Percentiles rank a stretch among this genome's conserved stretches.
phyloP scores from a whole-genome alignment of 1,284 basidiomycete species.

The Trametes polyzona region DNA sequence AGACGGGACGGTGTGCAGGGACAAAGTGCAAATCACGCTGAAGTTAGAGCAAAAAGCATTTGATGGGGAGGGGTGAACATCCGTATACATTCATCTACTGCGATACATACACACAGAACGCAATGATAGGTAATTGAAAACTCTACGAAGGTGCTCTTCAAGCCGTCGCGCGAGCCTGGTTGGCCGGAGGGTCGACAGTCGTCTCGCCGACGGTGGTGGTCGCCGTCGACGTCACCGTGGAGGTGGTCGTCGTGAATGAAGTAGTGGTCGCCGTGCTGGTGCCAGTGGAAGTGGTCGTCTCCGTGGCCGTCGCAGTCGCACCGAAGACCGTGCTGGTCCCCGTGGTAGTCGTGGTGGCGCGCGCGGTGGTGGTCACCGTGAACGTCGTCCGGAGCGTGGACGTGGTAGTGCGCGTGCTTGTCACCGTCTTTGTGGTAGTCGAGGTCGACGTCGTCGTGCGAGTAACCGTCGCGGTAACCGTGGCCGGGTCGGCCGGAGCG shows the following conservation, averaged over 20 bases:
- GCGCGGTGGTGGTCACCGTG: background rate
- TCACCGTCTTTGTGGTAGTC: background rate
- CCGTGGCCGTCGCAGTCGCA: background rate
- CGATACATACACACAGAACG: too few species aligned
- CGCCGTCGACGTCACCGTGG: background rate
- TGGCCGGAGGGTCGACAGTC: background rate
- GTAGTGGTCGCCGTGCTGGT: background rate
- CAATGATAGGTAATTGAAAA: too few species aligned
- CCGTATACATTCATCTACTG: too few species aligned
- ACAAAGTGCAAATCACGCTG: too few species aligned
- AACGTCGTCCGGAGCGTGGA: background rate
- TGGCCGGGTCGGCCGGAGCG: slow-evolving; percentile 54
- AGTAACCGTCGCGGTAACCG: too few species aligned
- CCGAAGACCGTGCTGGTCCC: background rate
- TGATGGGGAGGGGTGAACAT: too few species aligned
- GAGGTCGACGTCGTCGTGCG: too few species aligned
- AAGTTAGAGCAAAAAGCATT: too few species aligned
- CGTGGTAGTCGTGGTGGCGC: background rate
- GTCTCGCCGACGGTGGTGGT: background rate
- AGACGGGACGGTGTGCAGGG: too few species aligned
- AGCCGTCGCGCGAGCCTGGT: too few species aligned
- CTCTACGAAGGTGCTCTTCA: too few species aligned
- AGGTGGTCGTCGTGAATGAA: background rate
- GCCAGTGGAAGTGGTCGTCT: background rate
- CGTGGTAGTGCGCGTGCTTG: background rate